Conservation (phyloP, 768 basidiomycete genomes). For the Leccinum incarnatum region DNA sequence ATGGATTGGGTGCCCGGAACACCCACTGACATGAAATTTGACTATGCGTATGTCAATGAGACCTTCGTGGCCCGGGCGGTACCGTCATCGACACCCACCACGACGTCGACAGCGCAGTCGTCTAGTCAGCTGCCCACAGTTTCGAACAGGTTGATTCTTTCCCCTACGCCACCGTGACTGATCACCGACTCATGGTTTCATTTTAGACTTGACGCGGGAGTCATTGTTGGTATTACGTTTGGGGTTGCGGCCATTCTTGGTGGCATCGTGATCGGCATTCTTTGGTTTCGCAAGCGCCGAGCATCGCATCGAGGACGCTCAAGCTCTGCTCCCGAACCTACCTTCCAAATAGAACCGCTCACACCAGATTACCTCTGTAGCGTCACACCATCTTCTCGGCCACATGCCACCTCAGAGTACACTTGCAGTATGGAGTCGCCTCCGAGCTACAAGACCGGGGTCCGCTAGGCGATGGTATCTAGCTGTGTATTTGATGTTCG, state of each 20-base stretch:
- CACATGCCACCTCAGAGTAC: neutral
- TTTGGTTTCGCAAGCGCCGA: conserved; percentile 10
- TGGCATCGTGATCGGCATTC: conserved; percentile 1
- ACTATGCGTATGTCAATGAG: conserved; percentile 15
- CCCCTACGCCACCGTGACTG: neutral
- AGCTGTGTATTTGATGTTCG: neutral
- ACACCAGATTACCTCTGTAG: neutral
- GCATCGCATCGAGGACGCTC: neutral
- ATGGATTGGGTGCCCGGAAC: too few species aligned
- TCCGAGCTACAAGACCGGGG: conserved; percentile 19
- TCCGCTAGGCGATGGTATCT: neutral
- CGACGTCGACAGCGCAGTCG: too few species aligned
- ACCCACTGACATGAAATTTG: too few species aligned
- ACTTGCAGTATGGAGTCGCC: conserved; percentile 9
- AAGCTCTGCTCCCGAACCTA: neutral
- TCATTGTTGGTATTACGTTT: conserved; percentile 6
- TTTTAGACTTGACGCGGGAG: conserved; percentile 11
- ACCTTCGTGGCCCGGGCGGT: conserved; percentile 9
- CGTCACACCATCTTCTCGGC: neutral
- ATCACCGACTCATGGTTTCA: conserved; percentile 4
- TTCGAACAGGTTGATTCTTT: conserved; percentile 12
- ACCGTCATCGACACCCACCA: too few species aligned
- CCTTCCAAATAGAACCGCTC: conserved; percentile 6
- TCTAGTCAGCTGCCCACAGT: too few species aligned
- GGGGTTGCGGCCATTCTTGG: conserved; percentile 7